Percentiles rank a stretch among this genome's conserved stretches.
Evolutionary conservation across 148 eudicot species (phyloP).

Genomic region (Persicaria tinctoria): DNA sequence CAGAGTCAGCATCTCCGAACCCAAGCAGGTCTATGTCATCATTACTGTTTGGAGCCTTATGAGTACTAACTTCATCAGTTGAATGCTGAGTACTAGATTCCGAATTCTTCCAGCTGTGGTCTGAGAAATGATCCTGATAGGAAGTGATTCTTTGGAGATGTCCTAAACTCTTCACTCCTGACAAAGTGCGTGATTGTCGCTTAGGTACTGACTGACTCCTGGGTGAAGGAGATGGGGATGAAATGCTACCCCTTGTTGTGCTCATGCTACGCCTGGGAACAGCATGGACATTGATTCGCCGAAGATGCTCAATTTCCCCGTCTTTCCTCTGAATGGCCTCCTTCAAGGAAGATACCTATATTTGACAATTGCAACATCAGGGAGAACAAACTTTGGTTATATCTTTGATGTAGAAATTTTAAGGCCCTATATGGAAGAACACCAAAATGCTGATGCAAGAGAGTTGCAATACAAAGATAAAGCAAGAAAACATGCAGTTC

Average conservation of each 20-base stretch:
- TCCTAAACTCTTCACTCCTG: constrained; percentile 23
- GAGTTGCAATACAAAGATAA: not conserved
- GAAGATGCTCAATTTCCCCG: constrained; percentile 64
- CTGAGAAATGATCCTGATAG: constrained; percentile 68
- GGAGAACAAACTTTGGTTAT: not conserved
- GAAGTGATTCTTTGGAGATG: constrained; percentile 35
- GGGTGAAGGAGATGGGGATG: constrained; percentile 37
- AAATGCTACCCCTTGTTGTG: constrained; percentile 27
- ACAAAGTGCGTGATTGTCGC: constrained; percentile 20
- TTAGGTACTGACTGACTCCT: constrained; percentile 52
- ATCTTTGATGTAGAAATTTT: not conserved
- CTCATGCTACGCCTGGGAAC: constrained; percentile 37
- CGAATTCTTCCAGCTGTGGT: constrained; percentile 64
- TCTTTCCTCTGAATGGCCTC: constrained; percentile 68
- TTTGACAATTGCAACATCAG: constrained; percentile 2
- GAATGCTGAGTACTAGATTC: constrained; percentile 74
- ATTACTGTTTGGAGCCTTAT: constrained; percentile 29
- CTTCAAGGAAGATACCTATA: constrained; percentile 62
- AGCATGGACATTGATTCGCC: constrained; percentile 32
- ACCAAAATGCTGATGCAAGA: not conserved
- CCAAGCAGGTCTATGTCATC: constrained; percentile 75
- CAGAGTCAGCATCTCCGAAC: constrained; percentile 70
- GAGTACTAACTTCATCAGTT: constrained; percentile 47
- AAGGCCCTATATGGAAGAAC: too few species aligned
- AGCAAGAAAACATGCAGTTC: not conserved